These are phyloP conservation scores for Coprinopsis sp. DNA, from an alignment of 768 basidiomycete genomes.

Conservation along the genomic window DNA sequence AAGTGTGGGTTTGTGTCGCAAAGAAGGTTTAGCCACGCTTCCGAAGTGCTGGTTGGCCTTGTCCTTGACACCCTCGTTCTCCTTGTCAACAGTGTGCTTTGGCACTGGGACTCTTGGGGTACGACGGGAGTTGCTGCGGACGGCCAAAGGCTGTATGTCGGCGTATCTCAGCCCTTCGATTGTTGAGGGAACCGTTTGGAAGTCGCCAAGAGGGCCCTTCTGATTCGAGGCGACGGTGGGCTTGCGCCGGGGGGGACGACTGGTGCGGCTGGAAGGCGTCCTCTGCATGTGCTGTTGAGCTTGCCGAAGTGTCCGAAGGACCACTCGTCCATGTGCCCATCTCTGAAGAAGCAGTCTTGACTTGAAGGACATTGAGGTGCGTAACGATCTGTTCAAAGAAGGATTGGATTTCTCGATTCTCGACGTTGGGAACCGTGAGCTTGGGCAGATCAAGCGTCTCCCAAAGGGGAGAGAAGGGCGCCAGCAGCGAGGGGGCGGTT, in stretches of 20 bases:
- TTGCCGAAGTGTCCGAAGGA: neutral
- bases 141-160: slow-evolving; percentile 43
- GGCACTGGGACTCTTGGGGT: slow-evolving; percentile 15
- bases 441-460: slow-evolving; percentile 32
- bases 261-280: neutral
- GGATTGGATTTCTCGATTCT: slow-evolving; percentile 71
- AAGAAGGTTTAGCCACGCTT: neutral
- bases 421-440: slow-evolving; percentile 61
- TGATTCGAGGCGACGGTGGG: neutral
- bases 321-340: slow-evolving; percentile 6
- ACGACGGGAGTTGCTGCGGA: slow-evolving; percentile 30
- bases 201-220: neutral
- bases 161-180: slow-evolving; percentile 7
- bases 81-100: slow-evolving; percentile 51
- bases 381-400: slow-evolving; percentile 86
- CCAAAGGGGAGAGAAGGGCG: slow-evolving; percentile 23
- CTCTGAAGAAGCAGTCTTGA: slow-evolving; percentile 28
- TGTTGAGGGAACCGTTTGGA: slow-evolving; percentile 9
- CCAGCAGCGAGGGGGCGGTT: slow-evolving; percentile 6
- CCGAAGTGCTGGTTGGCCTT: neutral
- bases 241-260: neutral
- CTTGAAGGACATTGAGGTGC: slow-evolving; percentile 71
- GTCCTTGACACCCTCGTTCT: slow-evolving; percentile 36
- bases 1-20: slow-evolving; percentile 1
- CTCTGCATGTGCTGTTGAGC: neutral